Evolutionary conservation across 2,329 filamentous ascomycete genomes (phyloP).

Genomic region (Aspergillus intermedius): DNA sequence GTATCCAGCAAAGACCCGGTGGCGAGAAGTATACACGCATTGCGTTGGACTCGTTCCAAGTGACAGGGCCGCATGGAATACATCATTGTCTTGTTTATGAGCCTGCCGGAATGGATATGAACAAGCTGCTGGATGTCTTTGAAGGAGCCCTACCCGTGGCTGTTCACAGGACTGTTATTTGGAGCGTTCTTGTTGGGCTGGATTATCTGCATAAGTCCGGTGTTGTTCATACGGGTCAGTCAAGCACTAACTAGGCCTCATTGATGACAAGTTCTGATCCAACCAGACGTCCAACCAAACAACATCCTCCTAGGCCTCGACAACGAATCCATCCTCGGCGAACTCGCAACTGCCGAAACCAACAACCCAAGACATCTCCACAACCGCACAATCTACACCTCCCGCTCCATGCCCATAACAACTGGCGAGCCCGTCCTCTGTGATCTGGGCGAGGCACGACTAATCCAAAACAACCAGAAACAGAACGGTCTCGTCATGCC

Average conservation of each 20-base stretch:
- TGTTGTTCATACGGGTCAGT: constrained; percentile 32
- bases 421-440: constrained; percentile 34
- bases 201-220: constrained; percentile 84
- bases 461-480: constrained; percentile 20
- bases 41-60: constrained; percentile 22
- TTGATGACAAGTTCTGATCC: not conserved
- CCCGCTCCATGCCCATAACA: constrained; percentile 26
- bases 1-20: constrained; percentile 11
- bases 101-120: constrained; percentile 12
- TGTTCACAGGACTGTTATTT: constrained; percentile 47
- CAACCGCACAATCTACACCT: constrained; percentile 35
- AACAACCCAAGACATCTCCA: constrained; percentile 30
- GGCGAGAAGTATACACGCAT: constrained; percentile 17
- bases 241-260: not conserved
- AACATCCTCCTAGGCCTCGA: constrained; percentile 37
- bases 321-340: constrained; percentile 27
- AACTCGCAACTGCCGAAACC: constrained; percentile 34
- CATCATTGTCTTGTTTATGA: constrained; percentile 22
- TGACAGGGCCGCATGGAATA: constrained; percentile 17
- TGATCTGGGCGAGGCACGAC: constrained; percentile 42
- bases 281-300: constrained; percentile 32
- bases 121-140: constrained; percentile 17
- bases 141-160: constrained; percentile 16
- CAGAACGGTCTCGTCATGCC: constrained; percentile 19
- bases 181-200: constrained; percentile 77